Evolutionary conservation across 768 basidiomycete genomes (phyloP).

Genomic region (Trametes coccinea): DNA sequence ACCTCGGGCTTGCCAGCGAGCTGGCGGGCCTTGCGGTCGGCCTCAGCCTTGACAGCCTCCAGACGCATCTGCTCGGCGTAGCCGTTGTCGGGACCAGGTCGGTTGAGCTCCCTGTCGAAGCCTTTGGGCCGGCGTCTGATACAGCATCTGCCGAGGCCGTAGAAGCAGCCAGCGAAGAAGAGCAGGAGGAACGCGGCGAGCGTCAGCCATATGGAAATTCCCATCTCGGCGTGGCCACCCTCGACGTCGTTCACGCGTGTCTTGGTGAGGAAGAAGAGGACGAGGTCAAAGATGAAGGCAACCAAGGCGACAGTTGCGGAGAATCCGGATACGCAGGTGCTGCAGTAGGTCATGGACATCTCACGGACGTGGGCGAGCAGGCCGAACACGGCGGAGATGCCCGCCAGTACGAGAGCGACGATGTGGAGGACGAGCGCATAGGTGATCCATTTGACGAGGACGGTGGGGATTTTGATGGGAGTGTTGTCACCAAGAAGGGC

Average conservation of each 20-base stretch:
- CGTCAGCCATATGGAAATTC: slow-evolving; percentile 91
- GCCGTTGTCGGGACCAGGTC: slow-evolving; percentile 26
- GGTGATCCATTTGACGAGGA: slow-evolving; percentile 93
- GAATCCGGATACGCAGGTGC: slow-evolving; percentile 78
- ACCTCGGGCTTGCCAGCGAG: slow-evolving; percentile 47
- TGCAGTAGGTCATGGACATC: slow-evolving; percentile 83
- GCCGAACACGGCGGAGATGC: slow-evolving; percentile 74
- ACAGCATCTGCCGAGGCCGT: slow-evolving; percentile 81
- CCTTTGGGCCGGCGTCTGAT: slow-evolving; percentile 54
- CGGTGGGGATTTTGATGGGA: slow-evolving; percentile 71
- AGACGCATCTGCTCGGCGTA: slow-evolving; percentile 72
- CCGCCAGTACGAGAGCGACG: slow-evolving; percentile 77
- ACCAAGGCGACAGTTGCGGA: slow-evolving; percentile 76
- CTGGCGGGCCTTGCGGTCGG: slow-evolving; percentile 75
- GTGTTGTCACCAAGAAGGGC: slow-evolving; percentile 69
- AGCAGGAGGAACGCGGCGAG: slow-evolving; percentile 83
- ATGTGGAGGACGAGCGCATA: slow-evolving; percentile 92
- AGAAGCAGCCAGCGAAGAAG: slow-evolving; percentile 91
- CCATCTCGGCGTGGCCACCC: slow-evolving; percentile 78
- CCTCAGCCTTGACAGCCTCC: slow-evolving; percentile 85
- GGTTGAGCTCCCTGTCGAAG: slow-evolving; percentile 41
- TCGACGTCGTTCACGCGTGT: slow-evolving; percentile 72
- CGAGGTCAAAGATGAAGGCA: slow-evolving; percentile 92
- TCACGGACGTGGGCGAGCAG: slow-evolving; percentile 86
- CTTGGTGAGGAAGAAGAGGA: slow-evolving; percentile 87